Conservation (phyloP, 768 basidiomycete species). For the Pisolithus tinctorius region DNA sequence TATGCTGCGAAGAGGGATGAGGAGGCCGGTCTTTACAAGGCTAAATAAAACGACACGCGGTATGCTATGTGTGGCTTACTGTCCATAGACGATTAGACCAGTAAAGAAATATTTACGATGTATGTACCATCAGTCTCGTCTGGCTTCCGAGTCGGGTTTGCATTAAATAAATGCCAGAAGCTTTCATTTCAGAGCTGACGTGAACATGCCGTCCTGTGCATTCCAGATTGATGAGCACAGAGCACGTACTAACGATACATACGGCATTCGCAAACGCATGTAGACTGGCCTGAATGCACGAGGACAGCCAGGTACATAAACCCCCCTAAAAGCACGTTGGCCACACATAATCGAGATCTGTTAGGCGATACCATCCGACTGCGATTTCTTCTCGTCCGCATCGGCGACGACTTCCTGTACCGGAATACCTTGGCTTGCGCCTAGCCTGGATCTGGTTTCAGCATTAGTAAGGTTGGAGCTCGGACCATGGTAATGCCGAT, state of each 20-base stretch:
- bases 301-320: no score
- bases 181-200: neutral
- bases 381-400: neutral
- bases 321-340: no score
- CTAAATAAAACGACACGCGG: no score
- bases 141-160: no score
- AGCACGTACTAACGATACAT: no score
- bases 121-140: no score
- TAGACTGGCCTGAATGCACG: no score
- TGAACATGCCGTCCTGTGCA: neutral
- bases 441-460: constrained; percentile 3
- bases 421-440: neutral
- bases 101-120: neutral
- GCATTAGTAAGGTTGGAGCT: constrained; percentile 36
- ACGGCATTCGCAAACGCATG: no score
- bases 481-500: constrained; percentile 49
- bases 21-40: constrained; percentile 14
- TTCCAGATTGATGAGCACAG: no score
- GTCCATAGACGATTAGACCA: neutral
- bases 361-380: no score
- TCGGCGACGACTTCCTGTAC: neutral
- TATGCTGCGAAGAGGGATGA: constrained; percentile 73
- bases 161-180: neutral
- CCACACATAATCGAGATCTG: no score
- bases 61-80: no score